Evolutionary conservation across 495 filamentous ascomycete genomes (phyloP).

Genomic region (Poronia punctata): DNA sequence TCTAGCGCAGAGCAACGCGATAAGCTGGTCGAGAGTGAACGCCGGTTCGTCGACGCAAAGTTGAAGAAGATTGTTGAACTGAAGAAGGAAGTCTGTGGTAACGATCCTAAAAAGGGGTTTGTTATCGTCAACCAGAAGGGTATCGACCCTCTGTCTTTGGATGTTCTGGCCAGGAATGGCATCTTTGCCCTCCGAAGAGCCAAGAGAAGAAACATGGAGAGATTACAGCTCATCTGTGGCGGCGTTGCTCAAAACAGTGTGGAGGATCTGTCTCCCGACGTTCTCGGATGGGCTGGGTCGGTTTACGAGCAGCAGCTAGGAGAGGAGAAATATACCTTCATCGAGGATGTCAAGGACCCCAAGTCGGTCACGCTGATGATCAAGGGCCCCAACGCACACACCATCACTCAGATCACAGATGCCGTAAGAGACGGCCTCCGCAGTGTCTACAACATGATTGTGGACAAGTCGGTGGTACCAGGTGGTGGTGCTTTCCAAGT

Average conservation of each 20-base stretch:
- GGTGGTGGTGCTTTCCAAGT: slow-evolving; percentile 96
- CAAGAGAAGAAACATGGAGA: slow-evolving; percentile 98
- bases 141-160: slow-evolving; percentile 91
- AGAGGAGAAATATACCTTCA: slow-evolving; percentile 98
- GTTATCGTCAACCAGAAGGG: slow-evolving; percentile 99
- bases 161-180: slow-evolving; percentile 94
- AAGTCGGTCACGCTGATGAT: slow-evolving; percentile 98
- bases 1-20: slow-evolving; percentile 92
- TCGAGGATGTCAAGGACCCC: slow-evolving; percentile 96
- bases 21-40: slow-evolving; percentile 95
- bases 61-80: slow-evolving; percentile 95
- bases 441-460: slow-evolving; percentile 98
- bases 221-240: slow-evolving; percentile 88
- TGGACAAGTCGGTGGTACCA: slow-evolving; percentile 89
- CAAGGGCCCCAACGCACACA: slow-evolving; percentile 95
- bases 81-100: slow-evolving; percentile 96
- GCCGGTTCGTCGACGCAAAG: slow-evolving; percentile 93
- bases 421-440: slow-evolving; percentile 94
- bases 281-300: slow-evolving; percentile 91
- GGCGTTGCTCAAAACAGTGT: slow-evolving; percentile 91
- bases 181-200: slow-evolving; percentile 90
- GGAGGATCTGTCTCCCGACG: slow-evolving; percentile 80
- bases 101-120: slow-evolving; percentile 90
- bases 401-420: slow-evolving; percentile 92
- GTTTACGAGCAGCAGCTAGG: slow-evolving; percentile 97